Conservation (phyloP, 768 basidiomycete species). For the Mycena galericulata region DNA sequence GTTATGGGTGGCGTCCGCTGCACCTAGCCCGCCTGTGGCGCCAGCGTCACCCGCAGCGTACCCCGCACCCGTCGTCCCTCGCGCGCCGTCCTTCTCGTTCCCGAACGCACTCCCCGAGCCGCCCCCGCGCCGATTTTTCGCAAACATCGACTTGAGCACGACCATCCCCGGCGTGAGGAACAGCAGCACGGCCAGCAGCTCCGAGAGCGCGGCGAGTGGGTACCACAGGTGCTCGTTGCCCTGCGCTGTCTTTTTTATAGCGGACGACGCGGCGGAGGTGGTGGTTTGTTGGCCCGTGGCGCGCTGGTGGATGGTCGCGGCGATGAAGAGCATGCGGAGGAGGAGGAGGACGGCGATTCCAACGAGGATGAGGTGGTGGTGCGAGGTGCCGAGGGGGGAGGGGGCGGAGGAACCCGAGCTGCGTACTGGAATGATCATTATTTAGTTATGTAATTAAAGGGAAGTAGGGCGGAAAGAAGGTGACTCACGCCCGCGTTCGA, state of each 20-base stretch:
- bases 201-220: conserved; percentile 30
- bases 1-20: neutral
- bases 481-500: conserved; percentile 26
- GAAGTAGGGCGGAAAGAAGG: neutral
- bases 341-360: conserved; percentile 20
- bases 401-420: neutral
- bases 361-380: conserved; percentile 26
- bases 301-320: conserved; percentile 31
- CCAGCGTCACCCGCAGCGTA: conserved; percentile 16
- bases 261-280: neutral
- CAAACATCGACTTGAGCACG: conserved; percentile 18
- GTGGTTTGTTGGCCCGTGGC: conserved; percentile 20
- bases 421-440: neutral
- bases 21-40: conserved; percentile 15
- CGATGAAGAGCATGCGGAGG: conserved; percentile 30
- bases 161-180: conserved; percentile 22
- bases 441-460: neutral
- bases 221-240: conserved; percentile 34
- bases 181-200: conserved; percentile 27
- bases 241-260: conserved; percentile 4
- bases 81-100: conserved; percentile 6
- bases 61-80: neutral
- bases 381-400: neutral
- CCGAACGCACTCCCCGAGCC: neutral
- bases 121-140: neutral